Evolutionary conservation across 768 basidiomycete species (phyloP).

Genomic region (Asterophora parasitica): DNA sequence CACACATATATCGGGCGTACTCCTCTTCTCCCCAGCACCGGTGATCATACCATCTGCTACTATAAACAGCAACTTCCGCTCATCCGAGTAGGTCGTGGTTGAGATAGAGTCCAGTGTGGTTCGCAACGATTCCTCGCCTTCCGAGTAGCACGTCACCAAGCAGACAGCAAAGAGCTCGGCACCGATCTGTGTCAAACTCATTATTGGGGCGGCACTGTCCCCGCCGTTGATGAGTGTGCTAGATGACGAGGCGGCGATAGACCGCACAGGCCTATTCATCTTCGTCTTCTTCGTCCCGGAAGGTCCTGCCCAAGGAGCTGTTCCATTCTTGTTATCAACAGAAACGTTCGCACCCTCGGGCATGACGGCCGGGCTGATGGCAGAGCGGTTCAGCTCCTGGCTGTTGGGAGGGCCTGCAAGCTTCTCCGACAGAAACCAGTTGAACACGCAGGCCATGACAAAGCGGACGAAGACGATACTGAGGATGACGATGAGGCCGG

Average conservation of each 20-base stretch:
- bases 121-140: slow-evolving; percentile 89
- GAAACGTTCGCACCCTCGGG: slow-evolving; percentile 94
- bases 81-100: slow-evolving; percentile 84
- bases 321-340: slow-evolving; percentile 86
- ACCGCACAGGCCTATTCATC: slow-evolving; percentile 39
- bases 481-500: slow-evolving; percentile 87
- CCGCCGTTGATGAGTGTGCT: slow-evolving; percentile 48
- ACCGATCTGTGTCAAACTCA: slow-evolving; percentile 88
- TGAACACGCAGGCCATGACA: slow-evolving; percentile 93
- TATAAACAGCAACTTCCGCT: slow-evolving; percentile 87
- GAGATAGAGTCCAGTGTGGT: slow-evolving; percentile 94
- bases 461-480: slow-evolving; percentile 89
- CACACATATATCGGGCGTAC: slow-evolving; percentile 97
- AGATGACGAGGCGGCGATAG: slow-evolving; percentile 45
- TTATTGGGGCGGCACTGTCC: slow-evolving; percentile 52
- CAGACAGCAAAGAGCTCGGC: slow-evolving; percentile 94
- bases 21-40: slow-evolving; percentile 90
- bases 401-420: slow-evolving; percentile 74
- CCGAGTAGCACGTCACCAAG: slow-evolving; percentile 96
- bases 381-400: slow-evolving; percentile 71
- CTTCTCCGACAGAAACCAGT: slow-evolving; percentile 87
- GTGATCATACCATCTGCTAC: slow-evolving; percentile 99
- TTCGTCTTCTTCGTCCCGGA: slow-evolving; percentile 49
- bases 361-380: slow-evolving; percentile 92
- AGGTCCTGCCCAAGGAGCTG: slow-evolving; percentile 87